Evolutionary conservation across 2,329 filamentous ascomycete genomes (phyloP), one percentile per base, ranked within the genome.

Genomic region (Onygenales sp.): DNA sequence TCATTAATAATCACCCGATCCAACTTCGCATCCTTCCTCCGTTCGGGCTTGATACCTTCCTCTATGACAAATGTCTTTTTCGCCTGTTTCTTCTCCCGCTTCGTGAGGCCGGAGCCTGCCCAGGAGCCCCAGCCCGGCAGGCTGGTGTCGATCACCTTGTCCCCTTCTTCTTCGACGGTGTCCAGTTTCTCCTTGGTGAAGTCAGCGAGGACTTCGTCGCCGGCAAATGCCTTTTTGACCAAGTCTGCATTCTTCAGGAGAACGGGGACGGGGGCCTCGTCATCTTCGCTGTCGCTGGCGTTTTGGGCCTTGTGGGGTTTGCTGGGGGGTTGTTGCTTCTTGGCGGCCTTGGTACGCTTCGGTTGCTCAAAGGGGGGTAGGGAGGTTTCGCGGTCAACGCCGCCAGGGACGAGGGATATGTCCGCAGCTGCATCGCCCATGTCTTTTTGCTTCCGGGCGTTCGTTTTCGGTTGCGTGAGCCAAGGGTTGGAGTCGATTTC

Each of bases 71-170:
- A 52, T 53, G 78, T 60, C 79, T 73, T 51, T 36, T 61, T 61
- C 51, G 74, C 71, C 49, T 63, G 64, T 64, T 82, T 82, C 69
- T 82, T 78, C 59, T 87, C 81, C 56, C 80, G 81, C 61, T 82
- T 84, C 68, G 82, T 86, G 58, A 96, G 77, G 14, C 91, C 92
- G 13, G 87, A 83, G 57, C 93, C 93, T 4, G 87, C 81, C 93
- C 93, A 96, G 63, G 79, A 84, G 59, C 93, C 93, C 93, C 93
- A 98, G 45, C 93, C 93, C 0, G 90, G 90, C 5, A 98, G 78
- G n/a, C 87, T 87, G 59, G 86, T 86, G 66, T 92, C 89, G 33
- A 90, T 73, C 53, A 88, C 75, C 70, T 93, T 86, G 65, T 94
- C 87, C 60, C 87, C 89, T 68, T 96, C 90, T 14, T 88, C 87